Evolutionary conservation across 805 yeast genomes (phyloP), one percentile per base, ranked within the genome.

Genomic region (Henningerozyma blattae): DNA sequence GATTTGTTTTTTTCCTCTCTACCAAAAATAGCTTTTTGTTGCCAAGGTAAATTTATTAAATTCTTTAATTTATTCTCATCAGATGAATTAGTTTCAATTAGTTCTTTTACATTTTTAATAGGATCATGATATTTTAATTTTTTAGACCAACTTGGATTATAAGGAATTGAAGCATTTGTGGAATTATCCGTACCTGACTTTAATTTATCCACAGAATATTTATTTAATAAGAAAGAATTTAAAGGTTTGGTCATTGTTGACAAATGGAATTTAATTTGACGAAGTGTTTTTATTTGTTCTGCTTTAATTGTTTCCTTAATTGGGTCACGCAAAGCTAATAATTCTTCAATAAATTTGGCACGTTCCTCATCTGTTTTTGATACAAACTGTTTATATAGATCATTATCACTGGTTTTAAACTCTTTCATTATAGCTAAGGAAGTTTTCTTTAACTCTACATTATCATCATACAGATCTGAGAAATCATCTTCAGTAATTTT

Each of bases 31-130:
- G 68, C 65, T 31, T 75, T 72, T 37, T 67, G 67, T 59, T 85
- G 94, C 87, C 91, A 83, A 36, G 94, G 95, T 38, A 86, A 64
- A 24, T 63, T 48, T 33, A 84, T 68, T 17, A 42, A 31, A n/a
- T 61, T 55, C 20, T 56, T 53, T 5, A 73, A 68, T 30, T 52
- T 48, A 14, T 64, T 38, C 45, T 73, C 80, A 40, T 72, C 65
- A 48, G 73, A 80, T 20, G 52, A 33, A 6, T 72, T 52, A 16
- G 64, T 67, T 7, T 69, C 70, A 29, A 61, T 55, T 24, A 24
- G n/a, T 24, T 24, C 15, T 24, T 9, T 10, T 12, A 24, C 27
- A 10, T 9, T 9, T 35, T 72, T 64, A 8, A 57, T 32, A 14
- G 56, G 58, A 16, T 59, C 56, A 39, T 70, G 75, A 31, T 51